Evolutionary conservation across 2,329 filamentous ascomycete genomes (phyloP).

Genomic region (Plectosphaerella sp.): DNA sequence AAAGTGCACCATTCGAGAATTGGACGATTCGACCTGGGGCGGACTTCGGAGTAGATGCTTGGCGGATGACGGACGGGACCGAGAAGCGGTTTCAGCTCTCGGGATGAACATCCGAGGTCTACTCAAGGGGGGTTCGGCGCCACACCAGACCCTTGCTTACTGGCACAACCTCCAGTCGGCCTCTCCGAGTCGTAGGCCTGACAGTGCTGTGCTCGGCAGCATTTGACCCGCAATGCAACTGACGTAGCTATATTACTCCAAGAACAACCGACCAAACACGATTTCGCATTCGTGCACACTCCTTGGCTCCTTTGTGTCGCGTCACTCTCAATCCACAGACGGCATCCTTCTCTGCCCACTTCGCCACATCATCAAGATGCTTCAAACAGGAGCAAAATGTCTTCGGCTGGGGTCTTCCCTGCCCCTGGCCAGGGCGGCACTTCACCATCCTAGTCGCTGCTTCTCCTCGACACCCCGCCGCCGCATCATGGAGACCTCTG

Average conservation of each 20-base stretch:
- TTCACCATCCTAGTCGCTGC: neutral
- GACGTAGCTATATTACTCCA: neutral
- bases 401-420: neutral
- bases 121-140: neutral
- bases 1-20: no score
- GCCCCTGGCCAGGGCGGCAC: neutral
- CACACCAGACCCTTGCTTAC: no score
- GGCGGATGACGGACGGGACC: no score
- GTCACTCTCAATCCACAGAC: no score
- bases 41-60: no score
- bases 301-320: no score
- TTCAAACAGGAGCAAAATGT: neutral
- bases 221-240: neutral
- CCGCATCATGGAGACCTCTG: constrained; percentile 64
- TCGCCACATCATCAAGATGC: neutral
- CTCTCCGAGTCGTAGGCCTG: neutral
- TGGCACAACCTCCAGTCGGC: neutral
- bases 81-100: neutral
- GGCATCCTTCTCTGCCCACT: no score
- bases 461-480: constrained; percentile 31
- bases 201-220: no score
- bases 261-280: neutral
- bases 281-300: no score
- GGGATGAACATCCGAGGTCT: neutral
- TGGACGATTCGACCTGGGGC: no score